Base-by-base conservation (phyloP, 2,329 filamentous ascomycete species). In the Beauveria sp. region DNA sequence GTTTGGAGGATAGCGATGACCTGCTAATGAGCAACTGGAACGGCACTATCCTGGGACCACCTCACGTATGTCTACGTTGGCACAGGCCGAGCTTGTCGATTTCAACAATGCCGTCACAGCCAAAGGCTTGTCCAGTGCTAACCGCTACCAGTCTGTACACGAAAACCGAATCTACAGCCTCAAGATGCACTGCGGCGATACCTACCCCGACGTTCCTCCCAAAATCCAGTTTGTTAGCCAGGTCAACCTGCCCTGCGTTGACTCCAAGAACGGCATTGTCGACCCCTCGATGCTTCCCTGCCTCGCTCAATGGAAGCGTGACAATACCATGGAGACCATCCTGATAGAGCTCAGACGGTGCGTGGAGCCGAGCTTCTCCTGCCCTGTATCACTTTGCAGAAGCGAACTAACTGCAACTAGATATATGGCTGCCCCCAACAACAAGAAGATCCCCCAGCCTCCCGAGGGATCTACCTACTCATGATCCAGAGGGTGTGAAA, bases 81-180 rank as follows among this genome's bases (percentile, higher is more conserved):
- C 67, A 38, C 14, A 14, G 6, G 43, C 3, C 3, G 7, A 12
- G 3, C 26, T 4, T 24, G 20, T 46, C n/a, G 20, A 12, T 24
- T 38, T 18, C n/a, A n/a, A 34, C 54, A 24, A 34, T 20, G 20
- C 5, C 28, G n/a, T 28, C n/a, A 6, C n/a, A 22, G 7, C 20
- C 8, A 6, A 24, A 31, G 5, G 2, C 5, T 34, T 24, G 43
- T 38, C 28, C 43, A 6, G 14, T 56, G 34, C 60, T 61, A 38
- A 64, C 57, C 22, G 31, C 48, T 59, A 14, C 48, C 71, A 95
- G 90, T 96, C 92, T 76, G 92, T 88, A 65, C 93, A 98, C 75
- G 95, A 99, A 82, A 99, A 99, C 79, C 90, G 95, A 71, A 99
- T 99, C 79, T 99, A 99, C 83, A 96, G 91, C 68, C 84, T 99